A percentile compares a stretch with the other conserved stretches of the same genome.
These are phyloP conservation scores for Buxus sempervirens DNA, from an alignment of 164 flowering plant species.

Conservation along the genomic window DNA sequence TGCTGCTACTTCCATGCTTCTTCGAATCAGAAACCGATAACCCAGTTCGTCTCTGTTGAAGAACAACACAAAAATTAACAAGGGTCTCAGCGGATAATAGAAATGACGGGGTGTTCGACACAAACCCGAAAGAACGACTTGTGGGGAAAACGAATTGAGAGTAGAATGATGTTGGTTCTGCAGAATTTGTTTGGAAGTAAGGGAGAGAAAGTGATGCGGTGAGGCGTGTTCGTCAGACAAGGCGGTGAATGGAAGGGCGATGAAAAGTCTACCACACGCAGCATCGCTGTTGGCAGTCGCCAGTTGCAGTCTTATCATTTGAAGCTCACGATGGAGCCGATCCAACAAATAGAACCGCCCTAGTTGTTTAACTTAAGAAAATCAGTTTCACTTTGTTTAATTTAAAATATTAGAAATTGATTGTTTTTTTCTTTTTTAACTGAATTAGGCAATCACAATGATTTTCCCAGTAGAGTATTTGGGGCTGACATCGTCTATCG, in stretches of 20 bases:
- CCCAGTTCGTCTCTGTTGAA: constrained; percentile 22
- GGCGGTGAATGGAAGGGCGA: constrained; percentile 13
- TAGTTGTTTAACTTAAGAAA: no score
- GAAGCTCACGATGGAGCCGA: no score
- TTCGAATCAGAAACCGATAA: constrained; percentile 19
- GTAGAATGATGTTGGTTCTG: constrained; percentile 13
- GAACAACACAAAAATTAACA: constrained; percentile 11
- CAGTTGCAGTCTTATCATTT: neutral
- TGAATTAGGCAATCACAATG: no score
- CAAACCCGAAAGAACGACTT: constrained; percentile 10
- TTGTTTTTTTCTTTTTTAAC: no score
- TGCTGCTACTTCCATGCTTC: neutral
- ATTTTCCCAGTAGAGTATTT: no score
- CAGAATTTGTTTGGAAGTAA: constrained; percentile 8
- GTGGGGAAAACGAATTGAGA: constrained; percentile 5
- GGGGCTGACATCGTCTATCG: no score
- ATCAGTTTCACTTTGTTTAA: no score
- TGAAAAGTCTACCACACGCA: constrained; percentile 7
- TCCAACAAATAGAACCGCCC: no score
- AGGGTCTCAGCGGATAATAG: constrained; percentile 10
- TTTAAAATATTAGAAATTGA: no score
- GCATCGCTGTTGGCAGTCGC: constrained; percentile 2
- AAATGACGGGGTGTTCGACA: neutral
- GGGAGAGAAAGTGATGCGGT: neutral
- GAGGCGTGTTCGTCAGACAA: neutral